Base-by-base conservation (phyloP, 768 basidiomycete species). In the Pleurotus salmoneostramineus region DNA sequence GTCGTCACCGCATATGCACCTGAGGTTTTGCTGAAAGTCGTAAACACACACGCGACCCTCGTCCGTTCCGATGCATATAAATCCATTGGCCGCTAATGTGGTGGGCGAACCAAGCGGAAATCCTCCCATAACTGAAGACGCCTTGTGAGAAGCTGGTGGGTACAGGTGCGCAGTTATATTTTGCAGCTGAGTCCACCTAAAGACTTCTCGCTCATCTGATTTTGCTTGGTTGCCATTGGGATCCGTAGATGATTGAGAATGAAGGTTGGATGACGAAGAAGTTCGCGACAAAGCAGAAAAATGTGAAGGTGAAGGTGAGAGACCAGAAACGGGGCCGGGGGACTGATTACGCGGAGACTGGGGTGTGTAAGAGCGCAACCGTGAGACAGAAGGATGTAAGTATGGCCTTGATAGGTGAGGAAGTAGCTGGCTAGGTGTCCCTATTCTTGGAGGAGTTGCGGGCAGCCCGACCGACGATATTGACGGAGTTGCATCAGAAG, bases 51-150 rank as follows among this genome's bases (percentile, higher is more conserved):
- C 78, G 65, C 80, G 84, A 10, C 95, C 97, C 33, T 76, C 76
- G 47, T 87, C 85, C 5, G 91, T 95, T 12, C 97, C 97, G 5
- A 98, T 75, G 62, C 94, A 97, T 35, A 99, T 83, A 57, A 95
- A 72, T 0, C 95, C 95, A 64, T 91, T 92, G 10, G 91, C 89
- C 7, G 89, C 84, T 57, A 98, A 69, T 6, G 89, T 90, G 0
- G 88, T 94, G 4, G 96, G 95, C 0, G 72, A 73, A 1, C 91
- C 92, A 11, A 78, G 64, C 14, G 77, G 68, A 2, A 82, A 73
- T 1, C 83, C 72, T 0, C 87, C 89, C 27, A 90, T 76, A 1
- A 91, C 66, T 40, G 82, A 74, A 4, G 85, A 78, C 21, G 83
- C 83, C 62, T 90, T 92, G 55, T 78, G 77, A 0, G 83, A 72